A percentile compares a stretch with the other conserved stretches of the same genome.
Evolutionary conservation across 75 land plant genomes (phyloP).

Genomic region (Cunninghamia lanceolata): DNA sequence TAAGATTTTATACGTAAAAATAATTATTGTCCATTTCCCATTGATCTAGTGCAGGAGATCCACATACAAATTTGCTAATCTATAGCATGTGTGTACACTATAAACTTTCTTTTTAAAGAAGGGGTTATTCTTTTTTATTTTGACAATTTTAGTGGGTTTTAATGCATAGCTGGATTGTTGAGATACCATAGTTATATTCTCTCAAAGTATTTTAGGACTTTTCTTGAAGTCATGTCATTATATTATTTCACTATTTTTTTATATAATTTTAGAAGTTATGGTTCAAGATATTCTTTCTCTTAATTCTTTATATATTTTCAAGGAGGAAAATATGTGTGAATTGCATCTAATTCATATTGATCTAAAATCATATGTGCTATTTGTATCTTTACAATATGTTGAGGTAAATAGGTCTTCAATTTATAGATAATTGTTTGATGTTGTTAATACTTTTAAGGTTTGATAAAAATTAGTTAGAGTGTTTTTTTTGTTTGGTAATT

Average conservation of each 20-base stretch:
- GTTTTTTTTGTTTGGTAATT: neutral
- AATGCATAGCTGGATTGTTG: neutral
- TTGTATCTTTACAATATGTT: constrained; percentile 52
- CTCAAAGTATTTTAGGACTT: neutral
- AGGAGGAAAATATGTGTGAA: constrained; percentile 78
- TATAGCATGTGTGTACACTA: constrained; percentile 95
- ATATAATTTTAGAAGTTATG: neutral
- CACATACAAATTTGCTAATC: constrained; percentile 82
- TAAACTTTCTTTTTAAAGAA: constrained; percentile 6
- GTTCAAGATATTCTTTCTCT: neutral
- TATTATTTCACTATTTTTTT: neutral
- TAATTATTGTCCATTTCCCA: constrained; percentile 71
- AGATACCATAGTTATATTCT: neutral
- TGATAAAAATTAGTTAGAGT: neutral
- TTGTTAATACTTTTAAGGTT: neutral
- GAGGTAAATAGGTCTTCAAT: constrained; percentile 25
- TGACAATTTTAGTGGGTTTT: neutral
- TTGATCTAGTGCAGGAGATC: constrained; percentile 88
- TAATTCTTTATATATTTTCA: too few relatives aligned
- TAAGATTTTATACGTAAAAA: constrained; percentile 88
- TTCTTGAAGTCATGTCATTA: neutral
- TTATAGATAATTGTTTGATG: neutral
- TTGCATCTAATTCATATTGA: constrained; percentile 62
- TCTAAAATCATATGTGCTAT: constrained; percentile 63
- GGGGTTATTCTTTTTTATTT: neutral